Conservation (phyloP, 192 early-diverging fungal genomes). For the Pecoramyces ruminantium region DNA sequence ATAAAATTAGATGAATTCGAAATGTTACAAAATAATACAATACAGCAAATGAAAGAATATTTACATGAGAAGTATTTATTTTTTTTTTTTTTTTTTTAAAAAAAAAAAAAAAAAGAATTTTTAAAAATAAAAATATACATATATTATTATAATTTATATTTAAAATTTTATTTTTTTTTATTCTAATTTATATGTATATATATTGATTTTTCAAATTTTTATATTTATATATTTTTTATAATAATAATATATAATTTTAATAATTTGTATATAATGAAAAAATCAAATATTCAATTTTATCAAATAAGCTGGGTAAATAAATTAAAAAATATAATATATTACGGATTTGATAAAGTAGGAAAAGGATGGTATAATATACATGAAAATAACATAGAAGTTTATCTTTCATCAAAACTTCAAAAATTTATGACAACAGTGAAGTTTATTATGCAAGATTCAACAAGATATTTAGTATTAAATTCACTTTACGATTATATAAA, state of each 20-base stretch:
- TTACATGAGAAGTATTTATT: constrained; percentile 31
- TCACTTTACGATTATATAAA: constrained; percentile 29
- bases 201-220: no score
- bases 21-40: constrained; percentile 25
- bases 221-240: no score
- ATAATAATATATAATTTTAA: no score
- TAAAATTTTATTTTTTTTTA: no score
- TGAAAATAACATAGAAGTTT: constrained; percentile 41
- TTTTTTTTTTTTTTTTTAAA: no score
- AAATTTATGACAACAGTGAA: constrained; percentile 43
- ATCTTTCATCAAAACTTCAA: constrained; percentile 32
- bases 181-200: no score
- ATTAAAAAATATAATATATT: constrained; percentile 23
- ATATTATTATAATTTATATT: not conserved
- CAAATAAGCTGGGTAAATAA: constrained; percentile 26
- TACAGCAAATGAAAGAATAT: constrained; percentile 25
- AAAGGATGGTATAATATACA: constrained; percentile 51
- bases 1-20: constrained; percentile 41
- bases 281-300: no score
- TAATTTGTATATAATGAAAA: not conserved
- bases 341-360: constrained; percentile 39
- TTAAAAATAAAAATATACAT: not conserved
- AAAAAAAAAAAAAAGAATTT: not conserved
- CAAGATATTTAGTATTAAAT: constrained; percentile 31
- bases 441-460: constrained; percentile 45